Base-by-base conservation (phyloP, 495 filamentous ascomycete species). In the Acidiella bohemica region DNA sequence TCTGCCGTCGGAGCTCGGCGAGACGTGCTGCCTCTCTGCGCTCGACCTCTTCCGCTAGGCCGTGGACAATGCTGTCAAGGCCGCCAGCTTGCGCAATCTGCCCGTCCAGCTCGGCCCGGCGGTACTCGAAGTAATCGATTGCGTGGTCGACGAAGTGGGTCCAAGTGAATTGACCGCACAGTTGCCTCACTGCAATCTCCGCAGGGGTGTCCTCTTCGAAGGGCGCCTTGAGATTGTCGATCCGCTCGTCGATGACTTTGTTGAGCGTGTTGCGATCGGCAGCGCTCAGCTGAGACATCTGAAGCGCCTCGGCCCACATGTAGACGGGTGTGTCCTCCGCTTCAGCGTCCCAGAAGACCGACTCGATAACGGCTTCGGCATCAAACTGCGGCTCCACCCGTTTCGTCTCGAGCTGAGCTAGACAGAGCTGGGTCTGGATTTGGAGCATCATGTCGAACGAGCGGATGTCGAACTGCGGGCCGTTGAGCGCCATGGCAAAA, bases 51-150 rank as follows among this genome's bases (percentile, higher is more conserved):
- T 29, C n/a, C 1, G 5, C 14, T 13, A 54, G 29, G 1, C 1
- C 10, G 16, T 25, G 14, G 6, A 43, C 13, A 16, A 55, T 36
- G 4, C 14, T 11, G 2, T 37, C 26, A n/a, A 38, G 11, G 12
- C 53, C 53, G n/a, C 50, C 53, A n/a, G 30, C 33, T 9, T 32
- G 24, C 2, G 13, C 39, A 28, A 55, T 41, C 12, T 50, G 27
- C 6, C 27, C 14, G 11, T 53, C 49, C 3, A 55, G 43, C 26
- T 53, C 32, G 16, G 20, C 17, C 12, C 27, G 36, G 16, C 53
- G 45, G 14, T 34, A 18, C 17, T 23, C 20, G 21, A 32, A 47
- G 42, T 51, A 55, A 7, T 32, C 12, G 4, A 42, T 16, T 3
- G 34, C 31, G 2, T 39, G 19, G 7, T 41, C 31, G 10, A 50